Percentiles rank a stretch among this genome's conserved stretches.
Evolutionary conservation across 2,329 filamentous ascomycete species (phyloP).

Genomic region (Talaromyces sp.): DNA sequence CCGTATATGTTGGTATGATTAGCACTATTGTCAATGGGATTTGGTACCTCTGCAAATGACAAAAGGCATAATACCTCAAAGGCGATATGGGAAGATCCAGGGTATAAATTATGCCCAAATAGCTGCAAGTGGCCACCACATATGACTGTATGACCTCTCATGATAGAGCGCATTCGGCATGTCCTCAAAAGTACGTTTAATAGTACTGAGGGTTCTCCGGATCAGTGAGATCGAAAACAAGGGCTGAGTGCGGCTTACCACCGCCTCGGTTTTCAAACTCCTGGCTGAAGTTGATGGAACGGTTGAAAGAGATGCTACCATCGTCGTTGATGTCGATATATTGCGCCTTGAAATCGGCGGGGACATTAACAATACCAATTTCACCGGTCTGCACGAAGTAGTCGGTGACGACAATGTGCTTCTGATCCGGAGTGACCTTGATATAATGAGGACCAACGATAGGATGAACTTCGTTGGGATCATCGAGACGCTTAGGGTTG

Average conservation of each 20-base stretch:
- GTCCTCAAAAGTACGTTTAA: constrained; percentile 15
- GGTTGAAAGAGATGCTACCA: constrained; percentile 58
- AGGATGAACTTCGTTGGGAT: constrained; percentile 58
- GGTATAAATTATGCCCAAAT: neutral
- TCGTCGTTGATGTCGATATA: constrained; percentile 59
- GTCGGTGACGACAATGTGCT: constrained; percentile 62
- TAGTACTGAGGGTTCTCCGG: constrained; percentile 47
- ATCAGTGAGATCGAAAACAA: constrained; percentile 57
- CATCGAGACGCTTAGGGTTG: constrained; percentile 59
- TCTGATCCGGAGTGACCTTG: constrained; percentile 63
- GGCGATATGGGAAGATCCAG: too few species aligned
- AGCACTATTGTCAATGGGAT: too few species aligned
- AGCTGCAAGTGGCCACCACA: neutral
- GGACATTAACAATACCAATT: constrained; percentile 60
- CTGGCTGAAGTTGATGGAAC: constrained; percentile 55
- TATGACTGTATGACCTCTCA: neutral
- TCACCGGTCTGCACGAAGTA: constrained; percentile 64
- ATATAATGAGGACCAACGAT: constrained; percentile 62
- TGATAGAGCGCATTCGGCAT: neutral
- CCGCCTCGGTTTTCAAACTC: constrained; percentile 56
- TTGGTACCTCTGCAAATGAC: too few species aligned
- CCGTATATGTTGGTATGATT: too few species aligned
- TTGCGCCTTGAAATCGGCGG: constrained; percentile 60
- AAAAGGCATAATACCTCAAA: too few species aligned
- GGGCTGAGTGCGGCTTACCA: constrained; percentile 55